Evolutionary conservation across 2,329 filamentous ascomycete genomes (phyloP).

Genomic region (Fusarium hainanense): DNA sequence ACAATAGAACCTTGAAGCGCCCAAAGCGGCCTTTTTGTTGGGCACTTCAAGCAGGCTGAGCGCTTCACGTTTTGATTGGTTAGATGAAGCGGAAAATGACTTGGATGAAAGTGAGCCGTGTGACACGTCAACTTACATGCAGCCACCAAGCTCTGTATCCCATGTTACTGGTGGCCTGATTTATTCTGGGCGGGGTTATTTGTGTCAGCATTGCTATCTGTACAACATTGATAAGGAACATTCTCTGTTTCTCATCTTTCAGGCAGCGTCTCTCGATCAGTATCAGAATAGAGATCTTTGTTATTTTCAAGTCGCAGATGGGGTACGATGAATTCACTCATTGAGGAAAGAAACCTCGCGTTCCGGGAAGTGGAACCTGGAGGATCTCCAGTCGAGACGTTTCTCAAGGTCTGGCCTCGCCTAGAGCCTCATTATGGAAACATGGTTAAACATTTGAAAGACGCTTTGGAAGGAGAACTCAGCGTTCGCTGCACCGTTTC

Average conservation of each 20-base stretch:
- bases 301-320: accelerated
- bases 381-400: not conserved
- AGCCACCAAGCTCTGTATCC: accelerated
- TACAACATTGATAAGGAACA: not conserved
- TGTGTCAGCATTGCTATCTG: not conserved
- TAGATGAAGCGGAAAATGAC: accelerated
- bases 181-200: not conserved
- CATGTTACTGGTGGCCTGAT: not conserved
- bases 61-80: too few relatives aligned
- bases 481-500: not conserved
- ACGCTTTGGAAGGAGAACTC: accelerated
- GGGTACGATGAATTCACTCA: not conserved
- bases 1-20: too few relatives aligned
- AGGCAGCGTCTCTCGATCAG: accelerated
- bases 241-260: not conserved
- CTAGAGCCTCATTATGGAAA: not conserved
- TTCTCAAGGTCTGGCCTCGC: not conserved
- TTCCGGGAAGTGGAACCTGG: not conserved
- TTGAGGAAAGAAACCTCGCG: too few relatives aligned
- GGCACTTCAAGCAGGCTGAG: too few relatives aligned
- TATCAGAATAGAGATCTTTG: too few relatives aligned
- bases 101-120: too few relatives aligned
- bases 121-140: too few relatives aligned
- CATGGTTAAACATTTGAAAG: not conserved
- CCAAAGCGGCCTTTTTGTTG: too few relatives aligned